These are phyloP conservation scores for Remersonia thermophila DNA, from an alignment of 2,329 filamentous ascomycete genomes.

Conservation along the genomic window DNA sequence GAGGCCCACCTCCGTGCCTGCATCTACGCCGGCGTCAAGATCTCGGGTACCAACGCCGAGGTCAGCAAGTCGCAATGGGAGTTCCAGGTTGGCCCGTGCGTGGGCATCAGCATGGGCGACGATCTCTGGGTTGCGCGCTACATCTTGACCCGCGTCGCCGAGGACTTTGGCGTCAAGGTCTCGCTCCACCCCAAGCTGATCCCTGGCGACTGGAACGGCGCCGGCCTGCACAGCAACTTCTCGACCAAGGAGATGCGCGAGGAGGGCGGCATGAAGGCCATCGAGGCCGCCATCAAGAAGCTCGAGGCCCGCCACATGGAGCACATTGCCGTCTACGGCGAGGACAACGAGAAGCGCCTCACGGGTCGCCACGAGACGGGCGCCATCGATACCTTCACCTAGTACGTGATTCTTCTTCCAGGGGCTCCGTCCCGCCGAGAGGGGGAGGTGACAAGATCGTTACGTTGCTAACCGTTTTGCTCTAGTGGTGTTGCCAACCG, in stretches of 20 bases:
- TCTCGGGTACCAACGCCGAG: constrained; percentile 97
- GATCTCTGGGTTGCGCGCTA: constrained; percentile 91
- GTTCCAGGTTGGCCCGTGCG: constrained; percentile 88
- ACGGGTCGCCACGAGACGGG: constrained; percentile 93
- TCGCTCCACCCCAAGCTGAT: constrained; percentile 95
- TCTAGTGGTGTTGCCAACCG: constrained; percentile 75
- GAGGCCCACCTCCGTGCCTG: constrained; percentile 66
- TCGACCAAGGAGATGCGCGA: constrained; percentile 78
- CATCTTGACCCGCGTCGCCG: constrained; percentile 69
- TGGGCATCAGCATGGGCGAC: constrained; percentile 85
- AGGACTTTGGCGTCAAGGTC: constrained; percentile 94
- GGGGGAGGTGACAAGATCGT: no score
- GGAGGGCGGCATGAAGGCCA: constrained; percentile 90
- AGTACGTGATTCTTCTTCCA: constrained; percentile 18
- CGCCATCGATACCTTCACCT: constrained; percentile 83
- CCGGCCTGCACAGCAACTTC: constrained; percentile 88
- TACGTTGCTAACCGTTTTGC: no score
- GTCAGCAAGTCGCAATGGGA: constrained; percentile 89
- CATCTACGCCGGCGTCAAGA: constrained; percentile 80
- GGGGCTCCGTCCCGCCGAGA: no score
- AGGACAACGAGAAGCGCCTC: constrained; percentile 89
- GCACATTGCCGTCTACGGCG: constrained; percentile 84
- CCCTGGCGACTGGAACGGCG: constrained; percentile 89
- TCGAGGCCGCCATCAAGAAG: constrained; percentile 77
- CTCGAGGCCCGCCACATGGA: constrained; percentile 64